These are phyloP conservation scores for Debaryomyces castellii DNA, from an alignment of 805 yeast genomes.

Conservation along the genomic window DNA sequence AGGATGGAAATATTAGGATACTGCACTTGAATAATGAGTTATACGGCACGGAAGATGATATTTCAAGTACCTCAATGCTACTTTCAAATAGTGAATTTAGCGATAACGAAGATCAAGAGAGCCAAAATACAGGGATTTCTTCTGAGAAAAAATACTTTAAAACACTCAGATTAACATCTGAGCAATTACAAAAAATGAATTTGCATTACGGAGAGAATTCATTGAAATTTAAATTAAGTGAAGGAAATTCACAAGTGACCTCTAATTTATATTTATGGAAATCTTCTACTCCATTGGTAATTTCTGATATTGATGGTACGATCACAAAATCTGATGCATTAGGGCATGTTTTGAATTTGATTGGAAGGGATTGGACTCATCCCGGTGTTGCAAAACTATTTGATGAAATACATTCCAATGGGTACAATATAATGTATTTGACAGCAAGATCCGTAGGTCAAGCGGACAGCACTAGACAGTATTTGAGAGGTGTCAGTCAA, in stretches of 20 bases:
- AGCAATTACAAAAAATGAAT: constrained; percentile 73
- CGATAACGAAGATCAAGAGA: constrained; percentile 52
- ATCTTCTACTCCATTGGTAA: constrained; percentile 81
- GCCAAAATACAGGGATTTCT: constrained; percentile 8
- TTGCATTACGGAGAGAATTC: constrained; percentile 79
- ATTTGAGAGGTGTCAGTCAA: constrained; percentile 75
- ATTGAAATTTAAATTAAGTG: constrained; percentile 73
- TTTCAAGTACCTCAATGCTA: constrained; percentile 8
- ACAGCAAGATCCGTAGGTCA: constrained; percentile 96
- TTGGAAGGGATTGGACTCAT: constrained; percentile 98
- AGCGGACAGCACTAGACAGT: constrained; percentile 87
- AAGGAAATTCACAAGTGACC: constrained; percentile 73
- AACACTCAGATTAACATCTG: constrained; percentile 87
- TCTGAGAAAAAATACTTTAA: constrained; percentile 59
- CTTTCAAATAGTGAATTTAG: constrained; percentile 6
- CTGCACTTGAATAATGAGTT: constrained; percentile 44
- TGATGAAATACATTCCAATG: constrained; percentile 81
- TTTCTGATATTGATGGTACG: constrained; percentile 97
- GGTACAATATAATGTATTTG: constrained; percentile 89
- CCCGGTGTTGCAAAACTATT: constrained; percentile 90
- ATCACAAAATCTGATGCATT: constrained; percentile 96
- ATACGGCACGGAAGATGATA: constrained; percentile 45
- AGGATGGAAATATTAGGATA: constrained; percentile 67
- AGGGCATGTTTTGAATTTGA: constrained; percentile 90
- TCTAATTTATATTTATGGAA: constrained; percentile 85